These are phyloP conservation scores for Pseudogymnoascus sp. DNA, from an alignment of 2,329 filamentous ascomycete genomes.

Conservation along the genomic window DNA sequence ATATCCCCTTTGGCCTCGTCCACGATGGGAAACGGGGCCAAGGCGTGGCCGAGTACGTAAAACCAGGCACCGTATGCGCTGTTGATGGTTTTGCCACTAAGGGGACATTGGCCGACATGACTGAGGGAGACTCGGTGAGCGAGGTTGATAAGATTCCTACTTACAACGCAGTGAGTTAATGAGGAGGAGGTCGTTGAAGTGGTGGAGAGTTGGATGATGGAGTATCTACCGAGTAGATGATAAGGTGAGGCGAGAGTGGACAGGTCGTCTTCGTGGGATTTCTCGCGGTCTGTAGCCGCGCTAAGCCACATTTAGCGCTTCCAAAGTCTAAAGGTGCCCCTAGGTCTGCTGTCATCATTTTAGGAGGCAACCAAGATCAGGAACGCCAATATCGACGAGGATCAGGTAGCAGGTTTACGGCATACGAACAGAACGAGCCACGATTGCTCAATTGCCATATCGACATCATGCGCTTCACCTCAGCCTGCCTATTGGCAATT, in stretches of 20 bases:
- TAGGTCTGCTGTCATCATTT: slow-evolving; percentile 8
- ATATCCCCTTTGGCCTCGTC: neutral
- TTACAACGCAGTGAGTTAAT: slow-evolving; percentile 9
- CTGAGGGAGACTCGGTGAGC: neutral
- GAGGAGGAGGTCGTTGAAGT: slow-evolving; percentile 8
- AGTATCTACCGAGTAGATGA: slow-evolving; percentile 7
- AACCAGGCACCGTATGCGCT: slow-evolving; percentile 4
- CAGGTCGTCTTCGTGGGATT: slow-evolving; percentile 10
- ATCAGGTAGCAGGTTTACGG: slow-evolving; percentile 6
- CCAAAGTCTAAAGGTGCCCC: slow-evolving; percentile 8
- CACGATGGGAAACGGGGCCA: slow-evolving; percentile 3
- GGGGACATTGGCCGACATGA: neutral
- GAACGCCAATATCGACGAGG: slow-evolving; percentile 4
- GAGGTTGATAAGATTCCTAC: slow-evolving; percentile 3
- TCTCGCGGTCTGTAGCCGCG: slow-evolving; percentile 7
- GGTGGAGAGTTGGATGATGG: slow-evolving; percentile 8
- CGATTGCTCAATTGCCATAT: slow-evolving; percentile 8
- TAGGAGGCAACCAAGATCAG: slow-evolving; percentile 4
- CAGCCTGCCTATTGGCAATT: slow-evolving; percentile 22
- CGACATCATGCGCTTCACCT: slow-evolving; percentile 26
- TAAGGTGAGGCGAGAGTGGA: slow-evolving; percentile 10
- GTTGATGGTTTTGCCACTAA: slow-evolving; percentile 2
- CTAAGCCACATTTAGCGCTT: slow-evolving; percentile 7
- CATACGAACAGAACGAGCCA: neutral
- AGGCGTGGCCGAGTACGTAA: neutral